phyloP scores from a whole-genome alignment of 2,329 filamentous ascomycete species.

The Aspergillus thermomutatus region DNA sequence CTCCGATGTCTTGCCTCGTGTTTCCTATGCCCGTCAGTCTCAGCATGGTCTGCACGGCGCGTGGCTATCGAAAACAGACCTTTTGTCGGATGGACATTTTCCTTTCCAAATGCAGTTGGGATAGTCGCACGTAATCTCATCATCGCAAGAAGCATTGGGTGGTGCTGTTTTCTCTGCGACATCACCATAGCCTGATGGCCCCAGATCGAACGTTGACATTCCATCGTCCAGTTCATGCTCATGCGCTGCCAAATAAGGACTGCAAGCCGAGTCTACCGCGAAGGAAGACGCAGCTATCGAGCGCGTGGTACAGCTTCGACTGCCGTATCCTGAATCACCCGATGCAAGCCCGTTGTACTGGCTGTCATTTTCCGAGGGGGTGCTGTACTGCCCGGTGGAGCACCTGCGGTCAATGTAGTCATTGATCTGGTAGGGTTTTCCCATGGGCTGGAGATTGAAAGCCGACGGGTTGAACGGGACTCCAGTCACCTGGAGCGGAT shows the following conservation, averaged over 20 bases:
- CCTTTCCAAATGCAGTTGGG: conserved; percentile 32
- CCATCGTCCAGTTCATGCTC: conserved; percentile 22
- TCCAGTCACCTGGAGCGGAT: conserved; percentile 29
- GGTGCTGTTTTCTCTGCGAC: conserved; percentile 42
- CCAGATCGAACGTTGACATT: conserved; percentile 16
- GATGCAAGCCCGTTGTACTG: conserved; percentile 28
- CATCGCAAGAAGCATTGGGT: conserved; percentile 52
- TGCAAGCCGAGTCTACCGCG: conserved; percentile 25
- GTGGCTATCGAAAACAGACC: conserved; percentile 21
- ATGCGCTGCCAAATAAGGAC: conserved; percentile 21
- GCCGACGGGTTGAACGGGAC: conserved; percentile 14
- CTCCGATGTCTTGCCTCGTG: conserved; percentile 69
- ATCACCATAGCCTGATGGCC: conserved; percentile 6
- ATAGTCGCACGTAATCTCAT: conserved; percentile 29
- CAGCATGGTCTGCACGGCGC: background rate
- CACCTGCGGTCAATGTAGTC: conserved; percentile 21
- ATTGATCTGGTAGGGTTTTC: conserved; percentile 12
- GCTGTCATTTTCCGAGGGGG: conserved; percentile 31
- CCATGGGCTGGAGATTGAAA: conserved; percentile 17
- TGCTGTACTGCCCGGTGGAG: conserved; percentile 24
- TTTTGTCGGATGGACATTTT: conserved; percentile 41
- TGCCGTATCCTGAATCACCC: conserved; percentile 37
- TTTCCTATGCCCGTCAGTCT: conserved; percentile 55
- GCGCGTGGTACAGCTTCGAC: conserved; percentile 24
- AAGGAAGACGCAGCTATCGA: conserved; percentile 29